phyloP scores from a whole-genome alignment of 1,284 basidiomycete species.

The Fomitopsis palustris region DNA sequence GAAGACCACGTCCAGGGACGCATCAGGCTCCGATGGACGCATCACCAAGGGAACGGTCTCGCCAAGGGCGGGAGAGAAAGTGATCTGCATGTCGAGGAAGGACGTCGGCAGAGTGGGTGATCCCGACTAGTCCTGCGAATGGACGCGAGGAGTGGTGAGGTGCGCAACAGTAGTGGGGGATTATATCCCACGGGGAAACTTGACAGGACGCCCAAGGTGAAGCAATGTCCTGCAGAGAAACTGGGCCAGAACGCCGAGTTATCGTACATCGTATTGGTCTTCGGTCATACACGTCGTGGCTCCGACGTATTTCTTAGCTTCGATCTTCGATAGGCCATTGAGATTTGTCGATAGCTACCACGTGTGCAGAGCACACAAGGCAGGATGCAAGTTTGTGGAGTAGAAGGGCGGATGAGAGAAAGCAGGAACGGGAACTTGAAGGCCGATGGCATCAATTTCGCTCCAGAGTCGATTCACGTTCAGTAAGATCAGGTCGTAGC shows the following conservation, averaged over 20 bases:
- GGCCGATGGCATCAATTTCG: background rate
- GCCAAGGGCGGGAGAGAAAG: slow-evolving; percentile 19
- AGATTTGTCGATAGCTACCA: background rate
- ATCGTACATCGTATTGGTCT: too few species aligned
- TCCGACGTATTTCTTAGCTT: slow-evolving; percentile 1
- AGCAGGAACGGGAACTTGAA: background rate
- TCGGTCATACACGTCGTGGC: too few species aligned
- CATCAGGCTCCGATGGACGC: slow-evolving; percentile 8
- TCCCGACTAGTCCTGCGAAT: background rate
- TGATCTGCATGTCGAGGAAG: slow-evolving; percentile 15
- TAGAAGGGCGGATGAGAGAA: background rate
- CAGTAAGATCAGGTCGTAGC: too few species aligned
- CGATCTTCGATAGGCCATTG: background rate
- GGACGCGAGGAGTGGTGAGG: background rate
- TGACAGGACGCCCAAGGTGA: background rate
- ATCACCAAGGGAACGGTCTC: slow-evolving; percentile 10
- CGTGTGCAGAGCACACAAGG: background rate
- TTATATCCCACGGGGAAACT: background rate
- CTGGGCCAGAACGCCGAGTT: background rate
- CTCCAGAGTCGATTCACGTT: too few species aligned
- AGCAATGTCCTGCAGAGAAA: background rate
- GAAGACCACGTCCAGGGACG: slow-evolving; percentile 20
- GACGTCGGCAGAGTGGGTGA: background rate
- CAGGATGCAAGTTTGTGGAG: background rate
- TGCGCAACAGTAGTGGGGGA: background rate